Conservation (phyloP, 108 stramenopile species). For the Parietichytrium sp. region DNA sequence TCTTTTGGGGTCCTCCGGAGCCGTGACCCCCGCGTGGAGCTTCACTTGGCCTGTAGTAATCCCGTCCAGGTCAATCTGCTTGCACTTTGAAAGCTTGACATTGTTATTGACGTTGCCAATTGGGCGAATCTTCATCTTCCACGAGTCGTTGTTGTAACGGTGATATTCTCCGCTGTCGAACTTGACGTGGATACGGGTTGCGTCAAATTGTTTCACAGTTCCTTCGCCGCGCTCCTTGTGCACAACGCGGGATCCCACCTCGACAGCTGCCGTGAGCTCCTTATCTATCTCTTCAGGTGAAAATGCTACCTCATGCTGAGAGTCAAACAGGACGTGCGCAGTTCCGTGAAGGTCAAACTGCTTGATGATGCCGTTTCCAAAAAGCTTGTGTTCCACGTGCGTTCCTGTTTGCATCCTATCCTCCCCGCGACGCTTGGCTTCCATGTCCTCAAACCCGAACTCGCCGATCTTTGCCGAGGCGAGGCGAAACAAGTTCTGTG, state of each 20-base stretch:
- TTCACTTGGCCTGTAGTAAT: conserved; percentile 3
- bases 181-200: background rate
- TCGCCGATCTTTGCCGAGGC: background rate
- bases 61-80: conserved; percentile 7
- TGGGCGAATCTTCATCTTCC: conserved; percentile 16
- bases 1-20: background rate
- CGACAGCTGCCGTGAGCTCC: conserved; percentile 11
- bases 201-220: conserved; percentile 17
- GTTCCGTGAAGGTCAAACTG: background rate
- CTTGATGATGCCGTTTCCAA: conserved; percentile 33
- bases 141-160: background rate
- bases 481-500: background rate
- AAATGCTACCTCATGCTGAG: background rate
- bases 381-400: background rate
- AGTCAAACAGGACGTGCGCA: background rate
- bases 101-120: background rate
- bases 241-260: background rate
- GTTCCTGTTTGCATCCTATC: conserved; percentile 9
- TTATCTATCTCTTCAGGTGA: background rate
- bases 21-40: conserved; percentile 12
- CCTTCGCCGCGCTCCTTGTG: background rate
- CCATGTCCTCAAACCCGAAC: conserved; percentile 12
- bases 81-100: conserved; percentile 33
- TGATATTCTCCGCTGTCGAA: conserved; percentile 20
- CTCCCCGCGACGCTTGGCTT: background rate